These are phyloP conservation scores for Thalia dealbata DNA, from an alignment of 176 grass and related monocot species.

Conservation along the genomic window DNA sequence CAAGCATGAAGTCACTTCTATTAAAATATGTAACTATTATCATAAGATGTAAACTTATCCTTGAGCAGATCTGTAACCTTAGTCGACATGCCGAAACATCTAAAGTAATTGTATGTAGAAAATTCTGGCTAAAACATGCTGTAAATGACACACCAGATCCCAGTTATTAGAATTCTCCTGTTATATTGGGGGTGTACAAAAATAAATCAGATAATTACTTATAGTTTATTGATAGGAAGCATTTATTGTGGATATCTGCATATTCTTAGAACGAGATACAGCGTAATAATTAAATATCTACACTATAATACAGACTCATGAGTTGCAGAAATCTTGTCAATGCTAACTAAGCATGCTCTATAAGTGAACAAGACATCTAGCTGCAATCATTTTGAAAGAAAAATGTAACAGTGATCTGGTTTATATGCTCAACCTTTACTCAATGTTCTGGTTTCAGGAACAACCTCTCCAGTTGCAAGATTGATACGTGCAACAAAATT, in stretches of 20 bases:
- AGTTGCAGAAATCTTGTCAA: constrained; percentile 3
- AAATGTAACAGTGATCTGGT: not conserved
- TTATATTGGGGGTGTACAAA: not conserved
- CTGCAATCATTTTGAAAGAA: not conserved
- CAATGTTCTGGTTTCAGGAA: constrained; percentile 86
- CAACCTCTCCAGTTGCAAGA: constrained; percentile 86
- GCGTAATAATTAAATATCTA: not conserved
- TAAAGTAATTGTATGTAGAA: not conserved
- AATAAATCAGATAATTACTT: not conserved
- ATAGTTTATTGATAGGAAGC: not conserved
- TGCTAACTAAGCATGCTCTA: not conserved
- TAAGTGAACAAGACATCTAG: not conserved
- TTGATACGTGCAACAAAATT: constrained; percentile 81
- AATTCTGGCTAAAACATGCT: not conserved
- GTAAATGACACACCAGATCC: not conserved
- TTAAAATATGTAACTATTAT: not conserved
- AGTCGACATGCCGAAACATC: not conserved
- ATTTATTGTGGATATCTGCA: not conserved
- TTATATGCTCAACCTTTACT: constrained; percentile 57
- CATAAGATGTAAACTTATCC: not conserved
- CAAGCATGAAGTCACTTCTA: not conserved
- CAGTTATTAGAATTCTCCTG: not conserved
- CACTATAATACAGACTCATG: not conserved
- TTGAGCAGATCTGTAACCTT: not conserved
- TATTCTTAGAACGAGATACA: not conserved